Evolutionary conservation across 2,329 filamentous ascomycete genomes (phyloP), one percentile per base, ranked within the genome.

Genomic region (Colletotrichum nymphaeae): DNA sequence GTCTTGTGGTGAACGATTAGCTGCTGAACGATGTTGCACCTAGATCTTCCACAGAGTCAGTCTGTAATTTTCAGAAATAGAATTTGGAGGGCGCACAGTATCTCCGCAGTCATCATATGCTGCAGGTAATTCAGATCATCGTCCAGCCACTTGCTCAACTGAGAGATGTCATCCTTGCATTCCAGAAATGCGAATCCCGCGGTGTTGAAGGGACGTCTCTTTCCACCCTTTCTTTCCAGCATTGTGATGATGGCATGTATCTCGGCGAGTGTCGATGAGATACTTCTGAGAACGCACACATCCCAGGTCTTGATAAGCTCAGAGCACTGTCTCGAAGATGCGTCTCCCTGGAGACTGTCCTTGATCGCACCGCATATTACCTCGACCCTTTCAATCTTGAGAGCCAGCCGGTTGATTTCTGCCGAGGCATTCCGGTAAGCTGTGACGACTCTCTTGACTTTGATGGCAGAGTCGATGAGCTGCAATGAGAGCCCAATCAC

Each of bases 401-500:
- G 56, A 0, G 56, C 55, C 30, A 67, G 26, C 3, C 68, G 63
- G 35, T 67, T 56, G n/a, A 57, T 19, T 14, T 71, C 68, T 5
- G 63, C 35, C 8, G 46, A 60, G 4, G 63, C 68, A 56, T 63
- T 56, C n/a, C 63, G 56, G 22, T 62, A 62, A 3, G 81, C 6
- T 0, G 30, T n/a, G n/a, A 91, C 75, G 2, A 88, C 86, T 52
- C 93, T 90, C 84, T 91, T 93, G 35, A 86, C 81, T 65, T 86
- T 81, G 72, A 84, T 5, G 6, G 56, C 68, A 1, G 68, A 71
- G n/a, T 71, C 68, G 46, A 71, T 35, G 9, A 67, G 63, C n/a
- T 62, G 32, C 14, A 67, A 56, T 3, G 68, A 71, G 6, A 71
- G 63, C 12, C 63, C 68, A n/a, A 71, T 35, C n/a, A 67, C 64